Evolutionary conservation across 495 filamentous ascomycete genomes (phyloP).

Genomic region (Penicillium arizonense): DNA sequence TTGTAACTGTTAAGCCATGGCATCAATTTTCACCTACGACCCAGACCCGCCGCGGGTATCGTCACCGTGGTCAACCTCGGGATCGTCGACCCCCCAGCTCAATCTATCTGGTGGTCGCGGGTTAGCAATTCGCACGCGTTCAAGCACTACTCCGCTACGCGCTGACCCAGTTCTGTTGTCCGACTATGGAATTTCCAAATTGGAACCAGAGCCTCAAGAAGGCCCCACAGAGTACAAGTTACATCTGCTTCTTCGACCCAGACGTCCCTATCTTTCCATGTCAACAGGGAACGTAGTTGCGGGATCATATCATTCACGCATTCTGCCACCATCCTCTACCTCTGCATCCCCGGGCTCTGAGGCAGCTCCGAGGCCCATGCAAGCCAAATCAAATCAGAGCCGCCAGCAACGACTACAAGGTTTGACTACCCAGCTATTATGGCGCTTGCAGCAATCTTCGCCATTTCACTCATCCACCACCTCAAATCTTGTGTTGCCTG

Average conservation of each 20-base stretch:
- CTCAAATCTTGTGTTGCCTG: constrained; percentile 66
- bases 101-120: constrained; percentile 18
- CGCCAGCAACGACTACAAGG: constrained; percentile 84
- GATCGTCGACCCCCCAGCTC: constrained; percentile 39
- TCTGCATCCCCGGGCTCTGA: constrained; percentile 24
- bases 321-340: constrained; percentile 17
- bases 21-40: constrained; percentile 94
- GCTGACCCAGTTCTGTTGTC: constrained; percentile 52
- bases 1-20: constrained; percentile 55
- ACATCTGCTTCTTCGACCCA: constrained; percentile 79
- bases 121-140: constrained; percentile 24
- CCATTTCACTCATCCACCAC: constrained; percentile 81
- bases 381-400: constrained; percentile 41
- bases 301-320: constrained; percentile 58
- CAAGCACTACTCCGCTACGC: constrained; percentile 23
- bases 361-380: constrained; percentile 21
- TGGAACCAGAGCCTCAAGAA: constrained; percentile 89
- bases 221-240: constrained; percentile 96
- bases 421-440: constrained; percentile 90
- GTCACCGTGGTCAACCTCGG: constrained; percentile 78
- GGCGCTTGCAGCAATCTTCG: constrained; percentile 92
- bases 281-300: constrained; percentile 60
- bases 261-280: constrained; percentile 65
- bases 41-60: constrained; percentile 81
- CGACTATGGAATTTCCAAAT: constrained; percentile 69